Evolutionary conservation across 805 yeast species (phyloP), one percentile per base, ranked within the genome.

Genomic region (Ascoidea tarda): DNA sequence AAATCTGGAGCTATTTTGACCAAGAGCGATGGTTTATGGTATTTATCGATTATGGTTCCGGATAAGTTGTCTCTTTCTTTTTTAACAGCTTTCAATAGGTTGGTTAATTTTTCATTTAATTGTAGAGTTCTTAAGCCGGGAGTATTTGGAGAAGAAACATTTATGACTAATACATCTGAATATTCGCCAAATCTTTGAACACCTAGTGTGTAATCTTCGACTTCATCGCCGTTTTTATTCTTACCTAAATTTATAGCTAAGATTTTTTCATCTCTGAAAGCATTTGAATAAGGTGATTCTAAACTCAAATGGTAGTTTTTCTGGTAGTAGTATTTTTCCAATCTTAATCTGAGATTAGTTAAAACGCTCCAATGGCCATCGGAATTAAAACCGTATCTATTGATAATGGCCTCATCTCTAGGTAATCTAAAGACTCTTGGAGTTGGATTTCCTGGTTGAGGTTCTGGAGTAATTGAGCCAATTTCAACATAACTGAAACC

Each of bases 1-100:
- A 91, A 76, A 68, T 91, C 98, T 1, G 98, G 98, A 0, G 98
- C 97, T 58, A 91, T 81, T 64, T 91, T 91, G 32, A 91, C 97
- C 57, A 88, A 67, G 51, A 91, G 75, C 14, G 96, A 95, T 0
- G 96, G 96, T 16, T 68, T 67, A 44, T 60, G 53, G 33, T 68
- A 65, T 42, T 62, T 62, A 49, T 73, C 72, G 47, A 73, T 65
- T 47, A 71, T 59, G 52, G 74, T 75, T 52, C 63, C 61, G 0
- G 65, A 66, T 48, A 82, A 67, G 2, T 55, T 53, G 60, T 86
- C 74, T 63, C 97, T 78, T 63, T 85, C 89, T 1, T 68, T 65
- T 10, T 89, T 81, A 42, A 91, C 89, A 10, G 80, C 69, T 6
- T 76, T 69, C 59, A 91, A 73, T 60, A 91, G 70, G 44, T 73